Evolutionary conservation across 805 yeast genomes (phyloP).

Genomic region (Millerago galiae): DNA sequence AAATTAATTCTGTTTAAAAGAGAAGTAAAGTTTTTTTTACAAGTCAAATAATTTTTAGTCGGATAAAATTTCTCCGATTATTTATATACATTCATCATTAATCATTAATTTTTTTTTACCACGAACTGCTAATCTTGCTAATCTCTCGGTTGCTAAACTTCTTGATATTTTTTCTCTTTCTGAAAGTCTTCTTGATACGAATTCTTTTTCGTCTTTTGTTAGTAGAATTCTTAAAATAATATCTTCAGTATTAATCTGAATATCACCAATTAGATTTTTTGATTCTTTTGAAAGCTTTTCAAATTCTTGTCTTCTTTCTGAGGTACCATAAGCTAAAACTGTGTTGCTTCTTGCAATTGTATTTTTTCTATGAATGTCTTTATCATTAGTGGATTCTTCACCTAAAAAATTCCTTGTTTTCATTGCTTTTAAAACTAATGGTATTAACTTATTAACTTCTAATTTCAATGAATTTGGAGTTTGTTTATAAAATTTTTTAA

Average conservation of each 20-base stretch:
- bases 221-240: constrained; percentile 66
- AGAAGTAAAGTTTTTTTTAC: too few relatives aligned
- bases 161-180: constrained; percentile 46
- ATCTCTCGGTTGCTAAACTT: constrained; percentile 27
- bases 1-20: too few relatives aligned
- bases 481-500: constrained; percentile 61
- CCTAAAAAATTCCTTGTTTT: constrained; percentile 40
- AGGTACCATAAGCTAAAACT: constrained; percentile 65
- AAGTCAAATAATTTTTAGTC: neutral
- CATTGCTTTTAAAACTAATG: constrained; percentile 43
- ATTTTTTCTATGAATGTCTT: constrained; percentile 14
- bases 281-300: constrained; percentile 36
- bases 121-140: constrained; percentile 21
- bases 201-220: constrained; percentile 54
- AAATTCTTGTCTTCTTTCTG: constrained; percentile 43
- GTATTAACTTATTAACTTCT: constrained; percentile 56
- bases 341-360: constrained; percentile 60
- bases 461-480: constrained; percentile 38
- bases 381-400: constrained; percentile 20
- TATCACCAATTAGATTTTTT: constrained; percentile 33
- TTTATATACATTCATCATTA: neutral
- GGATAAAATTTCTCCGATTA: neutral
- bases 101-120: neutral
- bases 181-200: constrained; percentile 51
- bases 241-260: constrained; percentile 47